These are phyloP conservation scores for Tolypocladium ovalisporum DNA, from an alignment of 2,329 filamentous ascomycete species.

Conservation along the genomic window DNA sequence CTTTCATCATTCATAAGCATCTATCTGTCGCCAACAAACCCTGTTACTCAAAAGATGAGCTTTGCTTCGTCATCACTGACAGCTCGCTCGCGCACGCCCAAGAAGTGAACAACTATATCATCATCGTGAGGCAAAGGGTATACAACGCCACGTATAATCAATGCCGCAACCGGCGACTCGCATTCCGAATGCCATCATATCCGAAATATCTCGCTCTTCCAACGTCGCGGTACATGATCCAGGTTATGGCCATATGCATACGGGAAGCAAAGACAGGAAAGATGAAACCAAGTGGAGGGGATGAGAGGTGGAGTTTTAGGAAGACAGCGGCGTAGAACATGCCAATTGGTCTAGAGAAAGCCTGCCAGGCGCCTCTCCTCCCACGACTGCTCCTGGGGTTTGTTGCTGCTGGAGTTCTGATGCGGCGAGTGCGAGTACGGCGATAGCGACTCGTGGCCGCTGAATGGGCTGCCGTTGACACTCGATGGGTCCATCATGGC, in stretches of 20 bases:
- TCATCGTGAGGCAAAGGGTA: neutral
- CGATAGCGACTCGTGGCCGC: slow-evolving; percentile 23
- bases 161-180: neutral
- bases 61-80: neutral
- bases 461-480: slow-evolving; percentile 23
- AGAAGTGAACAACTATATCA: neutral
- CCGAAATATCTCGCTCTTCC: neutral
- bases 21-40: neutral
- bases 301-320: neutral
- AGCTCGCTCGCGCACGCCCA: neutral
- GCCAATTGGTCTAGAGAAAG: slow-evolving; percentile 4
- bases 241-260: neutral
- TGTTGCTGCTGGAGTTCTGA: slow-evolving; percentile 11
- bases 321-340: neutral
- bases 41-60: neutral
- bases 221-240: neutral
- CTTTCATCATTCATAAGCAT: neutral
- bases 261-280: neutral
- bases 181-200: neutral
- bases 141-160: neutral
- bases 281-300: neutral
- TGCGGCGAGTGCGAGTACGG: slow-evolving; percentile 24
- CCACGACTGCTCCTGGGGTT: slow-evolving; percentile 8
- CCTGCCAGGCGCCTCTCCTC: slow-evolving; percentile 11
- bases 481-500: slow-evolving; percentile 20